A percentile compares a stretch with the other conserved stretches of the same genome.
phyloP scores from a whole-genome alignment of 257 asterid species.

The Solanum etuberosum region DNA sequence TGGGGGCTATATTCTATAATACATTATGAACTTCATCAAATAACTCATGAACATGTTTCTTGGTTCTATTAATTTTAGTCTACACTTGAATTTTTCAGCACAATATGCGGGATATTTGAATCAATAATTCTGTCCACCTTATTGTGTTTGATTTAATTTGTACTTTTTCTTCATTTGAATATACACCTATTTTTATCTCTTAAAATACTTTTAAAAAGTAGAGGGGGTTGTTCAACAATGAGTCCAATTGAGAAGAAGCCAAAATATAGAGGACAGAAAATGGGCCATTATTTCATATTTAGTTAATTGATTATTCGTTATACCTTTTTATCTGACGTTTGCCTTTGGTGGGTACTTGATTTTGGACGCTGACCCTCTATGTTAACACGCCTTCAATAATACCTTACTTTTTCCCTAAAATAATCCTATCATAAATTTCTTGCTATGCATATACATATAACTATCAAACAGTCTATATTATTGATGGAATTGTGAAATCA shows the following conservation, averaged over 20 bases:
- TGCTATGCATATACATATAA: not conserved
- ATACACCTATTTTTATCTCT: not conserved
- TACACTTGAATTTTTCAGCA: not conserved
- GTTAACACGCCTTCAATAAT: not conserved
- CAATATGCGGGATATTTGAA: not conserved
- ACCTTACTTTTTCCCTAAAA: not conserved
- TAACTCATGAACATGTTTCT: not conserved
- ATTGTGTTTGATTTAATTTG: not conserved
- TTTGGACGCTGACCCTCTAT: not conserved
- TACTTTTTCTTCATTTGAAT: not conserved
- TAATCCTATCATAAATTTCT: not conserved
- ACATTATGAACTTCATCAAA: not conserved
- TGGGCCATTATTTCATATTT: constrained; percentile 5
- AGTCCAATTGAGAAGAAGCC: constrained; percentile 1
- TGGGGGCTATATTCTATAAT: not conserved
- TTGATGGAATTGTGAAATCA: not conserved
- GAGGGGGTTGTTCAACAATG: not conserved
- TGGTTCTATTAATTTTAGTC: not conserved
- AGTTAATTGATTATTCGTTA: not conserved
- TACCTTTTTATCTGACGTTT: constrained; percentile 2
- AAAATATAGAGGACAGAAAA: constrained; percentile 6
- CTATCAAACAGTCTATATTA: not conserved
- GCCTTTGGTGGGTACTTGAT: not conserved
- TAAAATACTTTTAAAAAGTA: not conserved
- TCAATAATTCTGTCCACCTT: not conserved